Evolutionary conservation across 495 filamentous ascomycete genomes (phyloP).

Genomic region (Penicillium atrosanguineum): DNA sequence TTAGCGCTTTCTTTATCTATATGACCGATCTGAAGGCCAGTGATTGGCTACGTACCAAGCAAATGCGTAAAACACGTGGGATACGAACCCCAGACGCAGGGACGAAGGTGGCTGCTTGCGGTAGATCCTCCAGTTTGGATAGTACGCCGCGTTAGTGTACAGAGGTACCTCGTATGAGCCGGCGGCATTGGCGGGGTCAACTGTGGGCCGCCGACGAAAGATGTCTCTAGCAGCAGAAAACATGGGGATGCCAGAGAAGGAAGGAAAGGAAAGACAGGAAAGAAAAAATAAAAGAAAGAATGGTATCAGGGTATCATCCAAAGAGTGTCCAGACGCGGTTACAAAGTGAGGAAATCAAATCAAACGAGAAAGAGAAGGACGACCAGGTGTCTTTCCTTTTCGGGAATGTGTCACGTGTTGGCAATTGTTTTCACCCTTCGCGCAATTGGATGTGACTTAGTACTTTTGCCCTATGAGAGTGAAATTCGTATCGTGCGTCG

Average conservation of each 20-base stretch:
- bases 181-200: slow-evolving; percentile 23
- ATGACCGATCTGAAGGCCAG: slow-evolving; percentile 2
- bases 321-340: neutral
- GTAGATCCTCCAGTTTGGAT: slow-evolving; percentile 83
- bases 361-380: neutral
- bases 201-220: slow-evolving; percentile 20
- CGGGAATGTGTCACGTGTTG: slow-evolving; percentile 22
- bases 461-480: slow-evolving; percentile 1
- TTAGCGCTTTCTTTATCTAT: slow-evolving; percentile 29
- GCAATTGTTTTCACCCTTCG: slow-evolving; percentile 1
- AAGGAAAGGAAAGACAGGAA: neutral
- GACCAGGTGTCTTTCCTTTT: slow-evolving; percentile 16
- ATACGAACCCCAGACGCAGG: slow-evolving; percentile 64
- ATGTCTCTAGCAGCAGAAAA: slow-evolving; percentile 19
- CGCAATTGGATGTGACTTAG: neutral
- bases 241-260: slow-evolving; percentile 4
- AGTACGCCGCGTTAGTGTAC: slow-evolving; percentile 77
- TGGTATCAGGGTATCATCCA: neutral
- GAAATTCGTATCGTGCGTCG: slow-evolving; percentile 8
- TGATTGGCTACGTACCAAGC: slow-evolving; percentile 53
- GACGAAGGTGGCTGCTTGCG: slow-evolving; percentile 73
- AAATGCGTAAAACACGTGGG: slow-evolving; percentile 89
- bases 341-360: slow-evolving; percentile 7
- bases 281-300: neutral
- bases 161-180: slow-evolving; percentile 41